Conservation (phyloP, 148 eudicot species). For the Rhododendron williamsianum region DNA sequence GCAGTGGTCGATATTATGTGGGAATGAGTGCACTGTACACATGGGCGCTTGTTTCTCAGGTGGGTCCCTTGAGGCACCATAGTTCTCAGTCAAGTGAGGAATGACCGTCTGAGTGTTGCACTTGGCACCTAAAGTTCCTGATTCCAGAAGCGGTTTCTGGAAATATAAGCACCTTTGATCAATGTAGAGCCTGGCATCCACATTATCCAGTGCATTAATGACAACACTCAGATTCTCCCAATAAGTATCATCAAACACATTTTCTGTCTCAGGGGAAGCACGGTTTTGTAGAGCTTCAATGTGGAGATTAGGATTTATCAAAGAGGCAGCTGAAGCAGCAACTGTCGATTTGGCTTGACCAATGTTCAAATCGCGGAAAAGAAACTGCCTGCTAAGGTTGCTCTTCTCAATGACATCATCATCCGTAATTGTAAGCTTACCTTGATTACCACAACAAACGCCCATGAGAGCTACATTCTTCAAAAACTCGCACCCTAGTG, state of each 20-base stretch:
- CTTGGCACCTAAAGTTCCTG: slow-evolving; percentile 90
- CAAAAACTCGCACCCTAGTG: slow-evolving; percentile 88
- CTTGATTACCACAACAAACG: slow-evolving; percentile 58
- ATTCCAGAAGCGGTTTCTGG: slow-evolving; percentile 90
- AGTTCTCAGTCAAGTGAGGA: slow-evolving; percentile 87
- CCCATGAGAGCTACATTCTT: slow-evolving; percentile 96
- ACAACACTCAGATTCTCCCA: slow-evolving; percentile 83
- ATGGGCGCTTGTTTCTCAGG: slow-evolving; percentile 97
- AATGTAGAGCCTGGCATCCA: slow-evolving; percentile 83
- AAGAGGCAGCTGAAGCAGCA: slow-evolving; percentile 73
- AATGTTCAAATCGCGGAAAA: slow-evolving; percentile 94
- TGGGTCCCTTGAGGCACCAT: slow-evolving; percentile 96
- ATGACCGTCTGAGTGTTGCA: slow-evolving; percentile 95
- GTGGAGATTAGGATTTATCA: slow-evolving; percentile 51
- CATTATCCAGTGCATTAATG: slow-evolving; percentile 83
- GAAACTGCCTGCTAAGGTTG: slow-evolving; percentile 85
- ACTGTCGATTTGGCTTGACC: slow-evolving; percentile 95
- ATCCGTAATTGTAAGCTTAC: slow-evolving; percentile 80
- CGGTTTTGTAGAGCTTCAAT: slow-evolving; percentile 88
- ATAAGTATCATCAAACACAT: slow-evolving; percentile 71
- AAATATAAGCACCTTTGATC: slow-evolving; percentile 86
- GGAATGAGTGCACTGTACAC: slow-evolving; percentile 94
- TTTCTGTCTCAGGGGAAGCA: slow-evolving; percentile 85
- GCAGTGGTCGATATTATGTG: slow-evolving; percentile 91
- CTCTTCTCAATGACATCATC: slow-evolving; percentile 97